Percentiles rank a stretch among this genome's conserved stretches.
Evolutionary conservation across 129 eudicot genomes (phyloP).

Genomic region (Logfia minima): DNA sequence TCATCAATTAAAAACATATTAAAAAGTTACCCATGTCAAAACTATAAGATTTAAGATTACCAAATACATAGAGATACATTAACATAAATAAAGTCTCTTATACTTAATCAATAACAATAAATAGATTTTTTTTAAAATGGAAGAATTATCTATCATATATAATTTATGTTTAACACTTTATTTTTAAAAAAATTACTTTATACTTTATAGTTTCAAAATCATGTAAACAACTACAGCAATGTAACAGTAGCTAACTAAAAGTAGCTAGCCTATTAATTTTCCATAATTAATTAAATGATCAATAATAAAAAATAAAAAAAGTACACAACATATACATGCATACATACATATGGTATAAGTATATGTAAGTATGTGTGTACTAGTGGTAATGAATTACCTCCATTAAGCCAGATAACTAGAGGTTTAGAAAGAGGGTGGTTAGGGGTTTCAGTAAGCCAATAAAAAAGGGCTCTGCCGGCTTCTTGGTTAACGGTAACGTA

Average conservation of each 20-base stretch:
- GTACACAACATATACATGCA: background rate
- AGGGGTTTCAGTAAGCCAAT: conserved; percentile 88
- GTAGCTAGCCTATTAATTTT: conserved; percentile 10
- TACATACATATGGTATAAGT: background rate
- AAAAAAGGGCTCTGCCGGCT: conserved; percentile 88
- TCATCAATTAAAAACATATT: conserved; percentile 5
- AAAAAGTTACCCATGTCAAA: background rate
- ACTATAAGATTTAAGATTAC: background rate
- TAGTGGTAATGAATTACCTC: conserved; percentile 45
- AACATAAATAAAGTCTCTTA: background rate
- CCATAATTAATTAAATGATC: background rate
- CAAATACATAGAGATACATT: background rate
- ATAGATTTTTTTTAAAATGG: background rate
- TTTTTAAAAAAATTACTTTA: background rate
- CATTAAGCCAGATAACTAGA: conserved; percentile 89
- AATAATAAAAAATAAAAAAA: background rate
- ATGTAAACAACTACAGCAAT: conserved; percentile 26
- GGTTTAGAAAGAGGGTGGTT: conserved; percentile 60
- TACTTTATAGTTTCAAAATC: background rate
- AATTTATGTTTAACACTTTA: background rate
- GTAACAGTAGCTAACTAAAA: conserved; percentile 30
- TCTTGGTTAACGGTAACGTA: conserved; percentile 74
- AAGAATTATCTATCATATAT: background rate
- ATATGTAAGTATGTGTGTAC: background rate
- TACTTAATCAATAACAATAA: background rate